Conservation (phyloP, 345 rosid species). For the Moricandia moricandioides region DNA sequence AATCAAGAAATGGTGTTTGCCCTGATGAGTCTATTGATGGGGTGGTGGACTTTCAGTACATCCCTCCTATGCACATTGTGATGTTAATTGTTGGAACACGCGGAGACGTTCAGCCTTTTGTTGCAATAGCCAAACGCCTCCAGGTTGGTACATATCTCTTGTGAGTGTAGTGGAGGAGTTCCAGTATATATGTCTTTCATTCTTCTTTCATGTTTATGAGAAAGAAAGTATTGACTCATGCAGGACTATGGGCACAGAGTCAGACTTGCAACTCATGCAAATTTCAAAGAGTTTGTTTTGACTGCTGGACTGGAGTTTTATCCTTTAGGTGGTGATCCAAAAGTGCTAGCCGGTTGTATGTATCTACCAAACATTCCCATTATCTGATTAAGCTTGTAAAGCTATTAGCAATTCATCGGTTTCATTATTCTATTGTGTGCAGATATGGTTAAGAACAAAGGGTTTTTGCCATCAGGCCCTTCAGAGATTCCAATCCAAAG, state of each 20-base stretch:
- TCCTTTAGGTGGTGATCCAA: slow-evolving; percentile 97
- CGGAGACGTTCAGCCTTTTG: too few relatives aligned
- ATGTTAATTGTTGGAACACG: too few relatives aligned
- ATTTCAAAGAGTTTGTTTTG: slow-evolving; percentile 94
- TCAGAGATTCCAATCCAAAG: slow-evolving; percentile 89
- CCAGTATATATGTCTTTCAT: not conserved
- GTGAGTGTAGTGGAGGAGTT: not conserved
- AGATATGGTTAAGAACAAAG: slow-evolving; percentile 99
- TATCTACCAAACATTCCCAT: slow-evolving; percentile 35
- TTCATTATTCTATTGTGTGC: slow-evolving; percentile 33
- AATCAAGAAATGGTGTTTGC: too few relatives aligned
- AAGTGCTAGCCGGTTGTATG: slow-evolving; percentile 96
- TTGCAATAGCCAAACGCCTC: too few relatives aligned
- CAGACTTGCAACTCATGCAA: slow-evolving; percentile 95
- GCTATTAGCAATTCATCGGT: slow-evolving; percentile 10
- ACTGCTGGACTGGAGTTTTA: slow-evolving; percentile 96
- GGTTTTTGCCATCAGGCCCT: slow-evolving; percentile 96
- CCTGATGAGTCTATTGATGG: too few relatives aligned
- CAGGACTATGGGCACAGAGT: slow-evolving; percentile 99
- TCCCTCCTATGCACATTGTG: too few relatives aligned
- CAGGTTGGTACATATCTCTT: not conserved
- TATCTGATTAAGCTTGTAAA: not conserved
- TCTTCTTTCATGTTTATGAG: not conserved
- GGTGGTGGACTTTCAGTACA: too few relatives aligned
- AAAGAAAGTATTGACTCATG: too few relatives aligned